Base-by-base conservation (phyloP, 1,284 basidiomycete species). In the Cryptococcus deneoformans region DNA sequence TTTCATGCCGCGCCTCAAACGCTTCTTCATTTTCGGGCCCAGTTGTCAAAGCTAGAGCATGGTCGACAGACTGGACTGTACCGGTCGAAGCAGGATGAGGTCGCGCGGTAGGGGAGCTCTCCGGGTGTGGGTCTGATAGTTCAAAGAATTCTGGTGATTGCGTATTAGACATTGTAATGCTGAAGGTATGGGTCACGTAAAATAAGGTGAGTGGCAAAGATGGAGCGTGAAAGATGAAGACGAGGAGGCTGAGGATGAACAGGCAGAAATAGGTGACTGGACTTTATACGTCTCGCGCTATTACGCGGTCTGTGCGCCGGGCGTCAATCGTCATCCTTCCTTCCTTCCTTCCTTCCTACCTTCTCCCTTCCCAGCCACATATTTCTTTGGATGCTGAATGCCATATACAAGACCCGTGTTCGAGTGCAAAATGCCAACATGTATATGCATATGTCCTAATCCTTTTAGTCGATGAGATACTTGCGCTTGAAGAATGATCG, bases 401-500 rank as follows among this genome's bases (percentile, higher is more conserved):
- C 29, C 29, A 29, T 29, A 29, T 29, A 29, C 29, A 29, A 29
- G 29, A 29, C 29, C 29, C 29, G 29, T 29, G 29, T 29, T 5
- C 29, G 29, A 29, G 29, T 29, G 29, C 29, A 29, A 29, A 29
- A 29, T 29, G 29, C 29, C 29, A 29, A 29, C 5, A 29, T 29
- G 29, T 29, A 29, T 29, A 47, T 47, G 46, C 46, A 47, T 47
- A 47, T 34, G 34, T 29, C 46, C 45, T 34, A 29, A 29, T 29
- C 29, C 5, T 9, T 35, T 65, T 72, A 95, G 76, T 96, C 94
- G 72, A 98, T 97, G 72, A 98, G 86, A 77, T 96, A 96, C 79
- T 98, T 97, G 72, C 90, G 84, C 81, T 92, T 93, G 85, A 98
- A 97, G 84, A 91, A 97, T 39, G 89, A 85, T 51, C 94, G 85